Percentiles rank a stretch among this genome's conserved stretches.
These are phyloP conservation scores for Cladophialophora bantiana DNA, from an alignment of 2,329 filamentous ascomycete genomes.

Conservation along the genomic window DNA sequence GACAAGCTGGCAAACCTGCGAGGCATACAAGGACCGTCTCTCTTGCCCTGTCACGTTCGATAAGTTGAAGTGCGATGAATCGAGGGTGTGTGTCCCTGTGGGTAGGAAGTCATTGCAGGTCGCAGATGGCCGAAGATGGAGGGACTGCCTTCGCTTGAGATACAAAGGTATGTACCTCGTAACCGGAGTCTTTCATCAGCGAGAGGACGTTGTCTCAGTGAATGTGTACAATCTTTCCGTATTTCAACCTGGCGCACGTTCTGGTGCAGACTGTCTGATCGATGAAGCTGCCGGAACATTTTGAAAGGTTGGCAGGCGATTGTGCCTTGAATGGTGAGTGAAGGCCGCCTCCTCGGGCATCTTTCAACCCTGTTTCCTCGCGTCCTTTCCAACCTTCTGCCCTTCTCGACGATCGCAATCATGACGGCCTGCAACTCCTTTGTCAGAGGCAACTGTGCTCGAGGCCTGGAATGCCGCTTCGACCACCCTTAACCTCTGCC, in stretches of 20 bases:
- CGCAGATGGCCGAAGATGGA: not conserved
- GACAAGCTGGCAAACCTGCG: not conserved
- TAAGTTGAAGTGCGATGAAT: not conserved
- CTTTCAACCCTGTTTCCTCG: not conserved
- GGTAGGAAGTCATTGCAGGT: not conserved
- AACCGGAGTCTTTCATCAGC: not conserved
- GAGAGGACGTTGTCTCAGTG: not conserved
- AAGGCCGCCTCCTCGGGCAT: not conserved
- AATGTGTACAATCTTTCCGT: not conserved
- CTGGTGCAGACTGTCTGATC: not conserved
- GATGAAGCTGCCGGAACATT: not conserved
- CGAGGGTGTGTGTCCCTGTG: not conserved
- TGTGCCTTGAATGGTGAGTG: not conserved
- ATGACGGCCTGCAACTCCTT: slow-evolving; percentile 23
- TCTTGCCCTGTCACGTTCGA: not conserved
- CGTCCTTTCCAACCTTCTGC: not conserved
- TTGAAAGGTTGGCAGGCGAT: not conserved
- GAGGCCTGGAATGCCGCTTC: slow-evolving; percentile 17
- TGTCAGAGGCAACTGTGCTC: slow-evolving; percentile 16
- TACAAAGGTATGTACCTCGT: not conserved
- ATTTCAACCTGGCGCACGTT: not conserved
- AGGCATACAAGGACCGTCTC: not conserved
- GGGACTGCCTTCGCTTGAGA: not conserved
- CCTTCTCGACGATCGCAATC: not conserved
- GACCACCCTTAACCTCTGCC: not conserved